A percentile compares a stretch with the other conserved stretches of the same genome.
Conservation (phyloP, 257 asterid genomes). For the Scutellaria minor region DNA sequence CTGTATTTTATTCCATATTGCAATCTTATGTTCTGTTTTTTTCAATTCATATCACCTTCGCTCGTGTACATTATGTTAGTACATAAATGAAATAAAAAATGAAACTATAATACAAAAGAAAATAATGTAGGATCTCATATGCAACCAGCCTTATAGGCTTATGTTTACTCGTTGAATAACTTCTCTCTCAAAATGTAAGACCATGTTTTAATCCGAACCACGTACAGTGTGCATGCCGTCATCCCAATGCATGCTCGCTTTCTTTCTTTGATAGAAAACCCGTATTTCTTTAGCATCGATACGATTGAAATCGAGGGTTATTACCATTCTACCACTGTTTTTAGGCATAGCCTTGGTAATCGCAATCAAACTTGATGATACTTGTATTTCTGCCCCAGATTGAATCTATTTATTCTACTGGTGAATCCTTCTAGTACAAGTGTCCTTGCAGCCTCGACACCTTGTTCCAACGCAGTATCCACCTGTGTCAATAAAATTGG, state of each 20-base stretch:
- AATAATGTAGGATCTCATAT: too few relatives aligned
- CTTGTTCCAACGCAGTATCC: slow-evolving; percentile 87
- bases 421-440: slow-evolving; percentile 75
- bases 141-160: too few relatives aligned
- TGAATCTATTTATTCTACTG: slow-evolving; percentile 74
- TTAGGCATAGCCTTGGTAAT: neutral
- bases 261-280: neutral
- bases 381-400: slow-evolving; percentile 93
- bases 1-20: too few relatives aligned
- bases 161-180: too few relatives aligned
- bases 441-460: slow-evolving; percentile 72
- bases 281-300: neutral
- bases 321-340: neutral
- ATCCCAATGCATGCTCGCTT: neutral
- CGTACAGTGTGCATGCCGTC: neutral
- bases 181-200: too few relatives aligned
- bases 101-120: too few relatives aligned
- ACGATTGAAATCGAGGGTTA: too few relatives aligned
- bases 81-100: too few relatives aligned
- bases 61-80: too few relatives aligned
- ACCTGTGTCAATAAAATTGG: slow-evolving; percentile 46
- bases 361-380: slow-evolving; percentile 65
- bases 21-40: too few relatives aligned
- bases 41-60: too few relatives aligned
- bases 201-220: neutral